Evolutionary conservation across 2,329 filamentous ascomycete genomes (phyloP), one percentile per base, ranked within the genome.

Genomic region (Scytalidium lignicola): DNA sequence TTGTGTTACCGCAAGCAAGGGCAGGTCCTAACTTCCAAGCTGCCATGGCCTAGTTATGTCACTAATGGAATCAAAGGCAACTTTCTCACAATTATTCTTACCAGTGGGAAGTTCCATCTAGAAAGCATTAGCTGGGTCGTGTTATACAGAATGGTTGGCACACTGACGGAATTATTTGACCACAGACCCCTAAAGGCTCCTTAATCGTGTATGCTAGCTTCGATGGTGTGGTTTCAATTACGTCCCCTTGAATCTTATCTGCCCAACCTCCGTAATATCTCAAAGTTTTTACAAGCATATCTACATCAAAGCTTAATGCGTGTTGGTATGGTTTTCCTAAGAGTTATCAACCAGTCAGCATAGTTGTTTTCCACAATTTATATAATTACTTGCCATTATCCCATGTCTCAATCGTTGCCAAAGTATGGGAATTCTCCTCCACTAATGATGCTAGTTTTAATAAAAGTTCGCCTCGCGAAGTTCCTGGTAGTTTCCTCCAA

Each of bases 211-310:
- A 90, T 1, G 84, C 85, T 52, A 90, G 76, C 67, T 89, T 90
- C 46, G 73, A 67, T 0, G 79, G 76, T 1, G 76, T 79, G 7
- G 83, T 84, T 54, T 85, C 81, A 55, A 90, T 87, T 21, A 84
- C 83, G 62, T 86, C 79, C 20, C 87, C 86, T 51, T 82, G 80
- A 52, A 85, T 80, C 72, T 90, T 90, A 70, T 90, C 86, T 37
- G 85, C 82, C 64, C 77, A 90, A 50, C 87, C 86, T 41, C 80
- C 85, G 58, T 90, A 90, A 68, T 90, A 90, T 55, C 82, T 81
- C 55, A 85, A 69, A 2, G 73, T 74, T 7, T 65, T 67, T 44
- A 83, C 70, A n/a, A 83, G 74, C 57, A 82, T 80, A 1, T 65
- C 68, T 12, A 89, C 66, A 62, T 88, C 83, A 49, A 82, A 80